phyloP scores from a whole-genome alignment of 2,329 filamentous ascomycete species.

The Metarhizium rileyi region DNA sequence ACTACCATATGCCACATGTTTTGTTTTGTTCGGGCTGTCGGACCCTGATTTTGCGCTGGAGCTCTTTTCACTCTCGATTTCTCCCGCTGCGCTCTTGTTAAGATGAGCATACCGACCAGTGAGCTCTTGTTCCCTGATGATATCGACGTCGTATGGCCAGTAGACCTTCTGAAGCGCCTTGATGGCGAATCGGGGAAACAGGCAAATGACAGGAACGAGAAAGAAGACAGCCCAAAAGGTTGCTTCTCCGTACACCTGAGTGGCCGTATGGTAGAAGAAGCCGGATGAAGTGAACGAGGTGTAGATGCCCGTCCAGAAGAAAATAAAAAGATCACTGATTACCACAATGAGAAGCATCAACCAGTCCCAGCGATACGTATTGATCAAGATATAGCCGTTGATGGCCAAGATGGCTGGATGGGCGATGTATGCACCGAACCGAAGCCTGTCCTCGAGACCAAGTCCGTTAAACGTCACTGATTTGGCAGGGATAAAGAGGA shows the following conservation, averaged over 20 bases:
- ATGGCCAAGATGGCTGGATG: constrained; percentile 78
- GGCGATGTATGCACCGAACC: constrained; percentile 80
- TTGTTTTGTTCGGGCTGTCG: constrained; percentile 46
- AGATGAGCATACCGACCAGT: constrained; percentile 75
- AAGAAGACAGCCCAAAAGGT: constrained; percentile 82
- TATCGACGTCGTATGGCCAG: constrained; percentile 86
- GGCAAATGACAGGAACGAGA: constrained; percentile 68
- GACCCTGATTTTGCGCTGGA: constrained; percentile 38
- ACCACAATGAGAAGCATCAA: constrained; percentile 73
- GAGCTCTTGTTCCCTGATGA: constrained; percentile 84
- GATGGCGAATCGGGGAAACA: constrained; percentile 78
- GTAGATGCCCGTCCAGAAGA: constrained; percentile 93
- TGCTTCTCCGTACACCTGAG: constrained; percentile 69
- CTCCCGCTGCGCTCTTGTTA: constrained; percentile 23
- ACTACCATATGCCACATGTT: constrained; percentile 49
- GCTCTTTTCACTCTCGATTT: constrained; percentile 27
- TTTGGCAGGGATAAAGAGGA: constrained; percentile 60
- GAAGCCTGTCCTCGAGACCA: constrained; percentile 66
- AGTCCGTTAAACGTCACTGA: constrained; percentile 65
- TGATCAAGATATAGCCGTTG: constrained; percentile 90
- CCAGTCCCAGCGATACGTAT: constrained; percentile 98
- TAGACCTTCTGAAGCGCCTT: constrained; percentile 92
- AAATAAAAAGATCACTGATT: constrained; percentile 79
- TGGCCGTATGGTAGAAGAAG: constrained; percentile 64
- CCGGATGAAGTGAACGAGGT: constrained; percentile 38